These are phyloP conservation scores for Exserohilum turcica DNA, from an alignment of 2,329 filamentous ascomycete genomes.

Conservation along the genomic window DNA sequence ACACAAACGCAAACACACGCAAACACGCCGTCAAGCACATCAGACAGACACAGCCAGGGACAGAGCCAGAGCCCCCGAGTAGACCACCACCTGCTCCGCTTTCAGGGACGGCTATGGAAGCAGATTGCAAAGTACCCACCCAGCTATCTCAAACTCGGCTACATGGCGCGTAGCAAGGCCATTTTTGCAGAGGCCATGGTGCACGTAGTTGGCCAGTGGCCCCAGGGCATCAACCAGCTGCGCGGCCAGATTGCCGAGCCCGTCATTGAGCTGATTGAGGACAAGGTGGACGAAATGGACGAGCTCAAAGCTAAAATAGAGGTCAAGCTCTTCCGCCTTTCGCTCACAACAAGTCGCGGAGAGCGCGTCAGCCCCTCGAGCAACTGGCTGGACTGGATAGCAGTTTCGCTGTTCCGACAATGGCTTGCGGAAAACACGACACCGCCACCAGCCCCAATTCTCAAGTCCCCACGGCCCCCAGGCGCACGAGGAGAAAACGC, in stretches of 20 bases:
- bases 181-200: conserved; percentile 80
- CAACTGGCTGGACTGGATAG: conserved; percentile 87
- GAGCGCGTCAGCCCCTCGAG: conserved; percentile 81
- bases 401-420: conserved; percentile 83
- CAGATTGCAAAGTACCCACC: conserved; percentile 97
- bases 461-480: conserved; percentile 52
- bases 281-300: conserved; percentile 91
- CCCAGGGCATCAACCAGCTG: conserved; percentile 76
- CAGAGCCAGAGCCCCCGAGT: too few species aligned
- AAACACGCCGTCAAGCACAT: too few species aligned
- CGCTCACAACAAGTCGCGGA: conserved; percentile 75
- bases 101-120: conserved; percentile 89
- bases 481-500: conserved; percentile 24
- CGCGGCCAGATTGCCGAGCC: conserved; percentile 70
- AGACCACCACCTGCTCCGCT: conserved; percentile 91
- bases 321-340: conserved; percentile 79
- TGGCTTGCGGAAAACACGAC: conserved; percentile 92
- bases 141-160: conserved; percentile 87
- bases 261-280: conserved; percentile 88
- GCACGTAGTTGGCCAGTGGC: conserved; percentile 95
- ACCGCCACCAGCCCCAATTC: conserved; percentile 64
- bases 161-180: conserved; percentile 79
- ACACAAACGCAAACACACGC: too few species aligned
- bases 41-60: too few species aligned
- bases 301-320: conserved; percentile 82